Conservation (phyloP, 768 basidiomycete species). For the Epithele typhae region DNA sequence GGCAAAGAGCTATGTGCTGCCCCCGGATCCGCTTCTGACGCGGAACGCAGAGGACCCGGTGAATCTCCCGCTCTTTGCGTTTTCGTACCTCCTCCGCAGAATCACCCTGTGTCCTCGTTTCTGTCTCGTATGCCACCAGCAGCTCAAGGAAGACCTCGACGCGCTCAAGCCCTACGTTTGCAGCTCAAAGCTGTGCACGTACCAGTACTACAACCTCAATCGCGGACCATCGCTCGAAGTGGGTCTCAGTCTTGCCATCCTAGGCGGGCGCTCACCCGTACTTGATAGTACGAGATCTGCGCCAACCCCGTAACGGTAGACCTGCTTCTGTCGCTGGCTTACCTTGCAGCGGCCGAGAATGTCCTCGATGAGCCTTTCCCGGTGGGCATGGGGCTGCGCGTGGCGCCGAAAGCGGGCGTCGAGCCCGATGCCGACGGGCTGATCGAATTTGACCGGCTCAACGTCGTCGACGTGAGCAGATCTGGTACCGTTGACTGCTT, state of each 20-base stretch:
- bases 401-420: slow-evolving; percentile 30
- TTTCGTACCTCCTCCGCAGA: slow-evolving; percentile 61
- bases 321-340: slow-evolving; percentile 61
- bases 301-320: slow-evolving; percentile 63
- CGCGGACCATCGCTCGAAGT: slow-evolving; percentile 68
- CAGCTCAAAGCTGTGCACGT: slow-evolving; percentile 57
- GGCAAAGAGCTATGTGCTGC: slow-evolving; percentile 40
- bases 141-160: slow-evolving; percentile 45
- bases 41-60: slow-evolving; percentile 32
- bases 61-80: slow-evolving; percentile 61
- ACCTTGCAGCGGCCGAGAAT: slow-evolving; percentile 49
- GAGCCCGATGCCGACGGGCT: slow-evolving; percentile 31
- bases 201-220: slow-evolving; percentile 64
- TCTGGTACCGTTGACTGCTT: too few relatives aligned
- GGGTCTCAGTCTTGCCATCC: slow-evolving; percentile 12
- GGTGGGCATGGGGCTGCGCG: slow-evolving; percentile 54
- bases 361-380: slow-evolving; percentile 56
- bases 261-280: background rate
- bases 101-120: slow-evolving; percentile 61
- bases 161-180: slow-evolving; percentile 75
- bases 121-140: slow-evolving; percentile 73
- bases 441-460: slow-evolving; percentile 50
- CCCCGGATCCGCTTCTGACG: slow-evolving; percentile 47
- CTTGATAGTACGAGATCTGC: slow-evolving; percentile 59
- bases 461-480: slow-evolving; percentile 32